Base-by-base conservation (phyloP, 805 yeast species). In the Pichia manshurica region DNA sequence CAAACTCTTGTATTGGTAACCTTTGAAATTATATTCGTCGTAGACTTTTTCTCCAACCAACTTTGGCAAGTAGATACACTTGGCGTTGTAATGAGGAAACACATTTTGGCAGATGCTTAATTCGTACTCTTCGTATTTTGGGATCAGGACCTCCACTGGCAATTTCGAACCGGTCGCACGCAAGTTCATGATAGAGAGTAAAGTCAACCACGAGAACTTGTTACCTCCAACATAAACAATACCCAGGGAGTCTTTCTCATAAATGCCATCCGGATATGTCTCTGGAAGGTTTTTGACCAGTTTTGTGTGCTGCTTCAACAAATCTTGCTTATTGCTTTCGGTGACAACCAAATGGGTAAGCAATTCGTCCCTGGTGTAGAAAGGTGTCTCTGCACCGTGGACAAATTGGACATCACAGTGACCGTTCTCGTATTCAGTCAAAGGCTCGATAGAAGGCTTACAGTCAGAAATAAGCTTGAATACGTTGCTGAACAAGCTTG, bases 81-180 rank as follows among this genome's bases (percentile, higher is more conserved):
- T 72, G 4, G 83, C 90, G 50, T 79, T 74, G 45, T 81, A 64
- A 17, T 62, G 60, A 0, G 90, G 88, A 52, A 86, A 71, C 1
- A 82, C 67, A 3, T 64, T 63, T 4, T 74, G 74, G 62, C 96
- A 87, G 37, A 84, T 67, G 42, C 81, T 83, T 17, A 77, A 69
- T 54, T 86, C 91, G 57, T 77, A 84, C 58, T 85, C 93, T 28
- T 77, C 78, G 20, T 73, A 64, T 20, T 77, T 73, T 16, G 95
- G 95, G 51, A 89, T 82, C 55, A 86, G 73, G 8, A 89, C 82
- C 66, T 88, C 96, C 15, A 88, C 77, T 0, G 96, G 96, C 33
- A 84, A 62, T 21, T 71, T 69, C 8, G 84, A 79, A 0, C 89
- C 87, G 5, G 73, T 65, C 12, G 79, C 74, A 53, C 95, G 67